phyloP scores from a whole-genome alignment of 768 basidiomycete species.

The Pisolithus microcarpus region DNA sequence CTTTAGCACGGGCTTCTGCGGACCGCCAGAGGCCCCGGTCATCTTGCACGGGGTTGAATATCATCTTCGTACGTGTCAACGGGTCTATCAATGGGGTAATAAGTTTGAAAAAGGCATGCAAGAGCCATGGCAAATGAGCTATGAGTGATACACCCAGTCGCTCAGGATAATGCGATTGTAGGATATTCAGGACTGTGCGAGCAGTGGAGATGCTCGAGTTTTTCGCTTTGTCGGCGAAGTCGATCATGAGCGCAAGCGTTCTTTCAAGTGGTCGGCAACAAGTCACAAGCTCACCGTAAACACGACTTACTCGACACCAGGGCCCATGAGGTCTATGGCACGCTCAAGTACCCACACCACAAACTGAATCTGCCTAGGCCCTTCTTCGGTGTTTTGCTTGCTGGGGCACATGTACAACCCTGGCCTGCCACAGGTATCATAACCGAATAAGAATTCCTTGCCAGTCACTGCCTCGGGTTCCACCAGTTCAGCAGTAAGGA shows the following conservation, averaged over 20 bases:
- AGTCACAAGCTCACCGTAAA: not conserved
- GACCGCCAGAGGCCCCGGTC: slow-evolving; percentile 22
- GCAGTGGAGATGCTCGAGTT: slow-evolving; percentile 36
- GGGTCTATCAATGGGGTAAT: slow-evolving; percentile 82
- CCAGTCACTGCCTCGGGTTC: slow-evolving; percentile 80
- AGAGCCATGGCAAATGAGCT: slow-evolving; percentile 73
- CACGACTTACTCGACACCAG: slow-evolving; percentile 62
- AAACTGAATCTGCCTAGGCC: slow-evolving; percentile 61
- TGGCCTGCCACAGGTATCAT: slow-evolving; percentile 58
- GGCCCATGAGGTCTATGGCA: slow-evolving; percentile 66
- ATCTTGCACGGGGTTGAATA: slow-evolving; percentile 54
- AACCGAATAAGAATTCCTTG: slow-evolving; percentile 74
- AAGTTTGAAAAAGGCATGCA: slow-evolving; percentile 70
- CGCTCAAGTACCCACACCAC: slow-evolving; percentile 76
- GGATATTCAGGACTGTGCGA: slow-evolving; percentile 46
- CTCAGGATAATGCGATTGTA: slow-evolving; percentile 83
- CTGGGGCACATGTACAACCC: slow-evolving; percentile 60
- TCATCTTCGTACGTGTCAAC: slow-evolving; percentile 64
- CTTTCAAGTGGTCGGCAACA: slow-evolving; percentile 28
- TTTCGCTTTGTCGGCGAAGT: slow-evolving; percentile 70
- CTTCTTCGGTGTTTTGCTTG: slow-evolving; percentile 73
- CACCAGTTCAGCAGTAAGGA: slow-evolving; percentile 52
- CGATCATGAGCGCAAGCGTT: slow-evolving; percentile 63
- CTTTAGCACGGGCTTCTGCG: slow-evolving; percentile 15
- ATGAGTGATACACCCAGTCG: slow-evolving; percentile 70